Evolutionary conservation across 2,329 filamentous ascomycete species (phyloP), one percentile per base, ranked within the genome.

Genomic region (Coniochaeta ligniaria): DNA sequence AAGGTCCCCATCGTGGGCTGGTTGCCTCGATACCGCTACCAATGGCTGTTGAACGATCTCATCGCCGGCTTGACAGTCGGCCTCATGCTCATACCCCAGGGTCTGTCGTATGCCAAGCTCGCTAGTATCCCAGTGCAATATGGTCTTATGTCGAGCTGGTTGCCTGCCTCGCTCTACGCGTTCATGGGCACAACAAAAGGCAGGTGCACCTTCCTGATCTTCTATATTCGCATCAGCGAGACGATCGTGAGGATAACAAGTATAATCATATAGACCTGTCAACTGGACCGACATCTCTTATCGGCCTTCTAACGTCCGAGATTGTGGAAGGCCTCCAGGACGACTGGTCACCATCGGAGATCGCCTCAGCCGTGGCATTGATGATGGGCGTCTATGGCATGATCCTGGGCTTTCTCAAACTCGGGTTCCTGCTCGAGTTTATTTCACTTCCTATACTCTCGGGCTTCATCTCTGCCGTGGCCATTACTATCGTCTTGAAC

Each of bases 381-480:
- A 83, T 85, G 73, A 84, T 88, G 63, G 86, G 86, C 0, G 75
- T 86, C 3, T 86, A 84, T 65, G 77, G 81, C 17, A 77, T 88
- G 24, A 75, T 78, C 17, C 73, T 89, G 2, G 86, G 86, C 0
- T 74, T 88, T 1, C 75, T 88, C 24, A 85, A 84, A 59, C 80
- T 88, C 6, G 85, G 85, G 0, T 89, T 87, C 68, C 74, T 88
- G 6, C 77, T 89, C 22, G 84, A 89, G 62, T 88, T 87, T 65
- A 83, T 89, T 64, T 87, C 85, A 0, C 78, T 85, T 1, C 85
- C 85, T 0, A 83, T 88, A 1, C 76, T 89, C 0, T 84, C 78
- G 7, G 86, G 86, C 5, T 88, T 88, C 73, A 86, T 89, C 65
- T 86, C 84, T 0, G 85, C 85, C 1, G 85, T 86, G 1, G 86